Base-by-base conservation (phyloP, 495 filamentous ascomycete genomes). In the Penicillium paradoxum region DNA sequence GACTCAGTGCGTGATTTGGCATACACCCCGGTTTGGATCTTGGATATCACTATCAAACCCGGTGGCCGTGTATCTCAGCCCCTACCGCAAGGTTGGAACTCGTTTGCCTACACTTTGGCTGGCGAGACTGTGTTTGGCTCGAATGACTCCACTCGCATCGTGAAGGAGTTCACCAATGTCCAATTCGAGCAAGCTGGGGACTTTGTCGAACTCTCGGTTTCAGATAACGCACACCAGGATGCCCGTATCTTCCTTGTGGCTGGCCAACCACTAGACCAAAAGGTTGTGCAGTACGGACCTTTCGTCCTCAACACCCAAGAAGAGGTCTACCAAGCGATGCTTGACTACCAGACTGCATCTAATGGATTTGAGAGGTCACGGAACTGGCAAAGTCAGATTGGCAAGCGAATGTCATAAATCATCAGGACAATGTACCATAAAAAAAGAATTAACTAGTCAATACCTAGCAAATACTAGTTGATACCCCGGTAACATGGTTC, bases 231-330 rank as follows among this genome's bases (percentile, higher is more conserved):
- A 4, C 82, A 84, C 55, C 74, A 80, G 53, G 79, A 81, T 45
- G 76, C 79, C 1, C 76, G 84, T 29, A 88, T 96, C 62, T 79
- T 97, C 4, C 73, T 97, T 34, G 77, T 96, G 32, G 89, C 91
- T 0, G 92, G 92, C 2, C 80, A 89, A 60, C 88, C 91, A 14
- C 77, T 97, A 13, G 85, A 97, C 64, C 92, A 98, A 70, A 84
- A 88, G 47, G 86, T 98, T 18, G 88, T 97, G 22, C 92, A 98
- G 79, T 96, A 98, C 66, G 92, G 92, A 0, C 92, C 92, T 2
- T 98, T 98, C 66, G 93, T 98, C 13, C 62, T 96, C 54, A 96
- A 77, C 32, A 80, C 79, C 10, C 77, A 90, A 61, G 90, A 96
- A 59, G 83, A 93, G 65, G 90, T 98, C 34, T 87, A 90, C 57